A percentile compares a stretch with the other conserved stretches of the same genome.
These are phyloP conservation scores for Paspalum vaginatum DNA, from an alignment of 176 grass and related monocot species.

Conservation along the genomic window DNA sequence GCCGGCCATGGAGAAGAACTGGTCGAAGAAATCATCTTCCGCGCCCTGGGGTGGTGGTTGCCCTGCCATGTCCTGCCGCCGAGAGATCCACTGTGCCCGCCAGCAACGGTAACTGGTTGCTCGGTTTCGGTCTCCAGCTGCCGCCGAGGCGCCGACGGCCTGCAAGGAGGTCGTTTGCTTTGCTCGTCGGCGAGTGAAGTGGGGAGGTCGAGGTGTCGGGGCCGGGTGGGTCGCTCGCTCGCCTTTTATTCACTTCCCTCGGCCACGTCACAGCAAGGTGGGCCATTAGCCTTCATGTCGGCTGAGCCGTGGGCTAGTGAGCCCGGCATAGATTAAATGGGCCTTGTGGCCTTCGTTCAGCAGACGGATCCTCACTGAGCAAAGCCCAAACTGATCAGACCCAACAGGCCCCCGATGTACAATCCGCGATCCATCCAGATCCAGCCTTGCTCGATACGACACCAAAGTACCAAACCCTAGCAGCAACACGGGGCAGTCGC, in stretches of 20 bases:
- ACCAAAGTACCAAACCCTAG: too few species aligned
- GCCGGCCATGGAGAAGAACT: conserved; percentile 74
- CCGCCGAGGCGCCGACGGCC: conserved; percentile 27
- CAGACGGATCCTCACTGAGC: too few species aligned
- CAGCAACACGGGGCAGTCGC: too few species aligned
- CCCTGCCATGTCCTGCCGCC: conserved; percentile 53
- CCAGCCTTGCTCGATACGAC: too few species aligned
- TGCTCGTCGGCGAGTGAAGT: conserved; percentile 34
- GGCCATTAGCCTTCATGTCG: background rate
- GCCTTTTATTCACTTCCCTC: conserved; percentile 28
- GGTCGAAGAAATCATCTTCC: conserved; percentile 94
- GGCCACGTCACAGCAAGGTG: background rate
- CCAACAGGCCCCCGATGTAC: too few species aligned
- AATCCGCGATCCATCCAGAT: too few species aligned
- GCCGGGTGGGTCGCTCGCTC: background rate
- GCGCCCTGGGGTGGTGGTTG: conserved; percentile 53
- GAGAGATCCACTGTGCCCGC: too few species aligned
- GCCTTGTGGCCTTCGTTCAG: too few species aligned
- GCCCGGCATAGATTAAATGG: background rate
- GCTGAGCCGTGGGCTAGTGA: background rate
- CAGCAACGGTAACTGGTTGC: background rate
- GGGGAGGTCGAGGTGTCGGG: conserved; percentile 37
- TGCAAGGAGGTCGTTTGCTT: conserved; percentile 12
- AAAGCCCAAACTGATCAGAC: too few species aligned
- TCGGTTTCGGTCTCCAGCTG: background rate